A percentile compares a stretch with the other conserved stretches of the same genome.
These are phyloP conservation scores for Tricharina praecox DNA, from an alignment of 495 filamentous ascomycete species.

Conservation along the genomic window DNA sequence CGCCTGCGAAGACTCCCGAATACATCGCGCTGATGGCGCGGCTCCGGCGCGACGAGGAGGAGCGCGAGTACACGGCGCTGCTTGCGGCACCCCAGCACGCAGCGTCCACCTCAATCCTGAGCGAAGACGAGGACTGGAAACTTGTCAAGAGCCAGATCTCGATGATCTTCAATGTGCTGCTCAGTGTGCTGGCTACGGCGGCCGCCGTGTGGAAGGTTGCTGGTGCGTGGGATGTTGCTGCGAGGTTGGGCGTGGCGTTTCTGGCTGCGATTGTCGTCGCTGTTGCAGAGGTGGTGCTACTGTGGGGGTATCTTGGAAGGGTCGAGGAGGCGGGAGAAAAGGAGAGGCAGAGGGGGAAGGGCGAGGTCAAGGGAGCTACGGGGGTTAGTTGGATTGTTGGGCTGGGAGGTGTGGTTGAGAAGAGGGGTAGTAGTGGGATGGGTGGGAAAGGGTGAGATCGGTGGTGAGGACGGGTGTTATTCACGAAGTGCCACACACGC, in stretches of 20 bases:
- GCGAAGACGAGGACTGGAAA: slow-evolving; percentile 35
- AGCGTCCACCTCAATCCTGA: too few species aligned
- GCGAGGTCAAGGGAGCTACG: slow-evolving; percentile 50
- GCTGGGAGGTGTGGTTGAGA: neutral
- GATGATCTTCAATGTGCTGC: slow-evolving; percentile 54
- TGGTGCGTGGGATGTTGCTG: slow-evolving; percentile 50
- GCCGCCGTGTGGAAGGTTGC: slow-evolving; percentile 58
- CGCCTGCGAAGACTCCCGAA: slow-evolving; percentile 47
- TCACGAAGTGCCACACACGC: too few species aligned
- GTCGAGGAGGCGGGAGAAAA: slow-evolving; percentile 57
- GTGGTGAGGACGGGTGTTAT: too few species aligned
- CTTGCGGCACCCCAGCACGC: slow-evolving; percentile 33
- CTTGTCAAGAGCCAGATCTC: slow-evolving; percentile 62
- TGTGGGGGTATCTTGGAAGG: slow-evolving; percentile 68
- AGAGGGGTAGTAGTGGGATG: too few species aligned
- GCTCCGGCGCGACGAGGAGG: slow-evolving; percentile 63
- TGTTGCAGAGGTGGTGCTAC: slow-evolving; percentile 73
- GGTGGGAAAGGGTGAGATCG: too few species aligned
- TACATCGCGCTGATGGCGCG: slow-evolving; percentile 80
- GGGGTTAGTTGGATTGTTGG: neutral
- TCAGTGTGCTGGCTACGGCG: slow-evolving; percentile 54
- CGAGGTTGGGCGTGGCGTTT: slow-evolving; percentile 51
- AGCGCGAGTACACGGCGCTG: slow-evolving; percentile 62
- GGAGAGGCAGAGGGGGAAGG: slow-evolving; percentile 31
- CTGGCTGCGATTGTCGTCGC: slow-evolving; percentile 53